phyloP scores from a whole-genome alignment of 495 filamentous ascomycete species.

The Daldinia loculata region DNA sequence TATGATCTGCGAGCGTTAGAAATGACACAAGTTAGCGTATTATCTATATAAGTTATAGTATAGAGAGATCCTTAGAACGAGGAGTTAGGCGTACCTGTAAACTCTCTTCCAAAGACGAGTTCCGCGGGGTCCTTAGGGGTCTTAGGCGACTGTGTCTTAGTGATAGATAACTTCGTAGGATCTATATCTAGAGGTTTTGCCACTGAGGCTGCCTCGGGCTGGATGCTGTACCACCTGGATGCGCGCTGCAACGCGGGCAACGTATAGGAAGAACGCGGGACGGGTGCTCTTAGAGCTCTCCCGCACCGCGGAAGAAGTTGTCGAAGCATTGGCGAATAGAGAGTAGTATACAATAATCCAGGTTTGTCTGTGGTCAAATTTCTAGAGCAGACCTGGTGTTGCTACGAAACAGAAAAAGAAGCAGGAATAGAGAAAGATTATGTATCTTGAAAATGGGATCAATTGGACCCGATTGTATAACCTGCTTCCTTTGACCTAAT shows the following conservation, averaged over 20 bases:
- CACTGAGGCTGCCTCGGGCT: slow-evolving; percentile 60
- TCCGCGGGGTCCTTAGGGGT: slow-evolving; percentile 74
- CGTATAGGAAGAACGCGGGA: slow-evolving; percentile 7
- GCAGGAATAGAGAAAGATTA: slow-evolving; percentile 1
- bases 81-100: slow-evolving; percentile 70
- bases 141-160: slow-evolving; percentile 79
- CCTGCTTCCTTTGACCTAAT: slow-evolving; percentile 22
- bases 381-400: slow-evolving; percentile 9
- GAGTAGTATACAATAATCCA: not conserved
- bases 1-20: slow-evolving; percentile 74
- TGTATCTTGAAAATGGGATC: not conserved
- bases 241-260: slow-evolving; percentile 39
- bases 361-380: not conserved
- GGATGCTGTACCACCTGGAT: slow-evolving; percentile 66
- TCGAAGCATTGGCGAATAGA: slow-evolving; percentile 40
- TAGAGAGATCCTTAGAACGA: not conserved
- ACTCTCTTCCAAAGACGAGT: slow-evolving; percentile 85
- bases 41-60: not conserved
- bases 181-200: slow-evolving; percentile 69
- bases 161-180: slow-evolving; percentile 75
- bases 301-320: slow-evolving; percentile 40
- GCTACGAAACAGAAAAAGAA: slow-evolving; percentile 5
- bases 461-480: slow-evolving; percentile 16
- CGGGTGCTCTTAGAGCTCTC: slow-evolving; percentile 38
- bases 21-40: not conserved